phyloP scores from a whole-genome alignment of 2,329 filamentous ascomycete genomes.

The Arachnopeziza araneosa region DNA sequence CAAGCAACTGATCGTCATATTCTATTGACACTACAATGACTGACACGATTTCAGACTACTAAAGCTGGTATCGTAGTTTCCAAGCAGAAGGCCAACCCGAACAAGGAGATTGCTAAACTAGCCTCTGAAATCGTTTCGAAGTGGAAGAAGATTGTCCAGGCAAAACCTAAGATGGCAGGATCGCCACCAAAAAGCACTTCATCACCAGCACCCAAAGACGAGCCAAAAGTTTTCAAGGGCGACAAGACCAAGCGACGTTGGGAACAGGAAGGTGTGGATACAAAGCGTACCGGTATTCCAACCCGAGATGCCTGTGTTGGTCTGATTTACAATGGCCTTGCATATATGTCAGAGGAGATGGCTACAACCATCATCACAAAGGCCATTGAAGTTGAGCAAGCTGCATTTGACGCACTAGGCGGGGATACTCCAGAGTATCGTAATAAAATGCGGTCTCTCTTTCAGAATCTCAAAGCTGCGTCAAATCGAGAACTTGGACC shows the following conservation, averaged over 20 bases:
- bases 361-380: constrained; percentile 66
- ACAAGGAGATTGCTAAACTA: constrained; percentile 73
- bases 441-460: constrained; percentile 85
- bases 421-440: constrained; percentile 73
- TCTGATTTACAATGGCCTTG: constrained; percentile 87
- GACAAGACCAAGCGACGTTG: constrained; percentile 76
- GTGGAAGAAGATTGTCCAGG: constrained; percentile 77
- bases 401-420: constrained; percentile 64
- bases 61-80: constrained; percentile 86
- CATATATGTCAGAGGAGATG: constrained; percentile 64
- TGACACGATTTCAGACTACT: constrained; percentile 53
- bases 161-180: constrained; percentile 36
- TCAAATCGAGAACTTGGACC: constrained; percentile 73
- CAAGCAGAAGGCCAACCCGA: constrained; percentile 68
- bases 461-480: constrained; percentile 91
- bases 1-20: constrained; percentile 1
- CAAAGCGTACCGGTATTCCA: constrained; percentile 66
- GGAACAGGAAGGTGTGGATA: constrained; percentile 74
- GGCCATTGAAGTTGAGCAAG: constrained; percentile 76
- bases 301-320: constrained; percentile 82
- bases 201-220: constrained; percentile 36
- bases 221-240: constrained; percentile 48
- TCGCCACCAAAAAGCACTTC: constrained; percentile 22
- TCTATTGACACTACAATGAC: constrained; percentile 1
- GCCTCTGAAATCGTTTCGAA: constrained; percentile 81